Base-by-base conservation (phyloP, 164 flowering plant genomes). In the Aristolochia fimbriata region DNA sequence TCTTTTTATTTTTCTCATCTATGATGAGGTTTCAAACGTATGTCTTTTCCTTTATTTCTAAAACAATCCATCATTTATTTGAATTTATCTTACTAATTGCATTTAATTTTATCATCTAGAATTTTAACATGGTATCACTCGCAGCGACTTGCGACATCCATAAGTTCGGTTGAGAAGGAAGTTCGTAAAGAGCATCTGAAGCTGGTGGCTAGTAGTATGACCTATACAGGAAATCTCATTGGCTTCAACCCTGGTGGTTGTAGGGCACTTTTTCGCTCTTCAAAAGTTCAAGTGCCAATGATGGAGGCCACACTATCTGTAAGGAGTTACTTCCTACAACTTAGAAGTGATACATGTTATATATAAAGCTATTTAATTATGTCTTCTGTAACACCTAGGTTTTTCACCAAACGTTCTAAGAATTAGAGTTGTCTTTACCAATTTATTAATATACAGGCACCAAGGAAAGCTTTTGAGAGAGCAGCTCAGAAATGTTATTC, bases 291-390 rank as follows among this genome's bases (percentile, higher is more conserved):
- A 79, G 89, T 83, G 20, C 99, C 99, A 57, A 88, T 94, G 63
- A 85, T 91, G 2, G 97, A 85, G 65, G 97, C 99, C 30, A 94
- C 96, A 24, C 75, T 86, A 4, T 78, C 68, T 84, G 99, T 93
- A 81, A 76, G 99, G 9, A 62, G 0, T 33, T 58, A 37, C 33
- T 33, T 3, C 9, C 37, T 16, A 19, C 52, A 8, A 16, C 6
- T 10, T 49, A 16, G 52, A 49, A 17, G 52, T n/a, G 10, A 15
- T 22, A 24, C 14, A 11, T 25, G 41, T 12, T 21, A 27, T 41
- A 54, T 48, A 46, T 60, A 41, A 30, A 59, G 17, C 54, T 30
- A 12, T 14, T n/a, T 46, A 10, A 46, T 6, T 24, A 37, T 24
- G 54, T 57, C 30, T 17, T 59, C 20, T 60, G 23, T 45, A 17